These are phyloP conservation scores for Pseudogymnoascus sp. DNA, from an alignment of 2,329 filamentous ascomycete species.

Conservation along the genomic window DNA sequence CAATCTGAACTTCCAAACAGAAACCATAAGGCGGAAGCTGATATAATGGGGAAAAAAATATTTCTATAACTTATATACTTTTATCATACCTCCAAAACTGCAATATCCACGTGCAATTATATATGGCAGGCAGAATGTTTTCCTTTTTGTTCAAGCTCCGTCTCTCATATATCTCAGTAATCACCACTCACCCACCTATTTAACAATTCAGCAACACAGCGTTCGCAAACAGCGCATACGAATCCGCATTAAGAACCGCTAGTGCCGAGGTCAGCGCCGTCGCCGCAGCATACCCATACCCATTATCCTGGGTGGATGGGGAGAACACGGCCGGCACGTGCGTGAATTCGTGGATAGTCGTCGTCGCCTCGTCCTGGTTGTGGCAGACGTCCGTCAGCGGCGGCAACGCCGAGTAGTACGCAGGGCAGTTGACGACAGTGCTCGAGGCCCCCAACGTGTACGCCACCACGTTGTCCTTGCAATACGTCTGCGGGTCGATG, in stretches of 20 bases:
- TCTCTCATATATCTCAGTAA: not conserved
- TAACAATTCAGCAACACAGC: slow-evolving; percentile 37
- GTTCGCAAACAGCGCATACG: slow-evolving; percentile 48
- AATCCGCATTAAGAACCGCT: slow-evolving; percentile 59
- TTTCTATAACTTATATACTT: not conserved
- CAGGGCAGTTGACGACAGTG: slow-evolving; percentile 54
- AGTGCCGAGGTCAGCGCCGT: slow-evolving; percentile 38
- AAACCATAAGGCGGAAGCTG: not conserved
- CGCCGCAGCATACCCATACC: slow-evolving; percentile 47
- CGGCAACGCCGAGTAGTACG: slow-evolving; percentile 50
- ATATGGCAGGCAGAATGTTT: not conserved
- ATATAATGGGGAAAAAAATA: not conserved
- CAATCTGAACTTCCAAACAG: not conserved
- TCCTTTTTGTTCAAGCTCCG: not conserved
- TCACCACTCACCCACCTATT: slow-evolving; percentile 5
- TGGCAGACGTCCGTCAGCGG: slow-evolving; percentile 47
- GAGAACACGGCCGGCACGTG: slow-evolving; percentile 47
- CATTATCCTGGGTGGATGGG: slow-evolving; percentile 52
- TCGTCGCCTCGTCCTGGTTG: slow-evolving; percentile 57
- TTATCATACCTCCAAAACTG: not conserved
- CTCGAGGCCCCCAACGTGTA: slow-evolving; percentile 50
- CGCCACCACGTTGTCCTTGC: slow-evolving; percentile 45
- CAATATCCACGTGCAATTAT: not conserved
- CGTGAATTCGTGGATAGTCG: slow-evolving; percentile 58
- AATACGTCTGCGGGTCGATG: slow-evolving; percentile 48